These are phyloP conservation scores for Gardenia jasminoides DNA, from an alignment of 257 asterid genomes.

Conservation along the genomic window DNA sequence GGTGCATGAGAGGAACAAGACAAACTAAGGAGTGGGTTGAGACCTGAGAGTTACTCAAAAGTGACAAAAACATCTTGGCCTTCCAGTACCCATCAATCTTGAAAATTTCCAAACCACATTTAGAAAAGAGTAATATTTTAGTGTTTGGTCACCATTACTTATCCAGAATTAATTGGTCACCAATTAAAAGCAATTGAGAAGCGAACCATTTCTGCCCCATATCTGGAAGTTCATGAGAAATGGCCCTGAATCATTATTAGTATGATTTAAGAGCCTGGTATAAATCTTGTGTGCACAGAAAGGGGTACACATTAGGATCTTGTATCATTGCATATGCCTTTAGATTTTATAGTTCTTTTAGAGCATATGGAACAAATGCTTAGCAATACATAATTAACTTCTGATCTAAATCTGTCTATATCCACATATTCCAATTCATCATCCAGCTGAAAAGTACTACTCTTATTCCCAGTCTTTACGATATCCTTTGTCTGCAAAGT, in stretches of 20 bases:
- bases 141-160: too few species aligned
- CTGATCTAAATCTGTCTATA: not conserved
- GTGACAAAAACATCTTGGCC: not conserved
- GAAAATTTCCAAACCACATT: not conserved
- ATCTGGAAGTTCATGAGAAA: not conserved
- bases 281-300: too few species aligned
- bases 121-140: not conserved
- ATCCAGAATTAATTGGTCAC: not conserved
- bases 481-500: not conserved
- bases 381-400: too few species aligned
- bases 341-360: not conserved
- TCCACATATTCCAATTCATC: not conserved
- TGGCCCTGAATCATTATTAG: not conserved
- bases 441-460: not conserved
- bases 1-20: not conserved
- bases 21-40: slow-evolving; percentile 8
- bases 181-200: not conserved
- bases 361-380: too few species aligned
- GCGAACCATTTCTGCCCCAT: not conserved
- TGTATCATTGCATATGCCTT: not conserved
- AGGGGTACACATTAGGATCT: not conserved
- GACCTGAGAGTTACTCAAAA: not conserved
- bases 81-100: not conserved
- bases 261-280: too few species aligned
- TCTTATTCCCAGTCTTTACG: not conserved